Percentiles rank a stretch among this genome's conserved stretches.
phyloP scores from a whole-genome alignment of 2,329 filamentous ascomycete species.

The Hymenoscyphus occultus region DNA sequence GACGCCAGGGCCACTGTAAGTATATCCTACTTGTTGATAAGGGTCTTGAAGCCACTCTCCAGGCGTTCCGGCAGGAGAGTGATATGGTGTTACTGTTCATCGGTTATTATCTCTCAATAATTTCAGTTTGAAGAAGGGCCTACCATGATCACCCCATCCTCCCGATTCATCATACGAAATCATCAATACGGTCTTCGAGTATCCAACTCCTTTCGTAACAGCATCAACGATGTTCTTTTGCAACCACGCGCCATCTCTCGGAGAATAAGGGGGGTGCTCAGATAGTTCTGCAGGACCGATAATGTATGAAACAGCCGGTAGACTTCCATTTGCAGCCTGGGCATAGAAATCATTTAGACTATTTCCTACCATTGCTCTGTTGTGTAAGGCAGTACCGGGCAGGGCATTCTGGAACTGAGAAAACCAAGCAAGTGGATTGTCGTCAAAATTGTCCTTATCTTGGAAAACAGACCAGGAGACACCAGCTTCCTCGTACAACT shows the following conservation, averaged over 20 bases:
- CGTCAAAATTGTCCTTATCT: slow-evolving; percentile 46
- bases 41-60: slow-evolving; percentile 53
- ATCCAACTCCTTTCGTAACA: slow-evolving; percentile 48
- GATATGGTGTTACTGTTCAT: slow-evolving; percentile 45
- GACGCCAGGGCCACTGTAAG: slow-evolving; percentile 45
- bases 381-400: slow-evolving; percentile 37
- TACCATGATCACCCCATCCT: slow-evolving; percentile 50
- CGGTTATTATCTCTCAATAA: not conserved
- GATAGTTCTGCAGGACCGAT: slow-evolving; percentile 49
- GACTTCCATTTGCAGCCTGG: slow-evolving; percentile 47
- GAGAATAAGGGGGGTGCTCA: slow-evolving; percentile 52
- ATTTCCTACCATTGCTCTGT: slow-evolving; percentile 38
- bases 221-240: slow-evolving; percentile 51
- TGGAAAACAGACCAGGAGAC: slow-evolving; percentile 48
- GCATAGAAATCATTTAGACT: slow-evolving; percentile 47
- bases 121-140: not conserved
- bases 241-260: slow-evolving; percentile 53
- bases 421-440: slow-evolving; percentile 47
- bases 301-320: slow-evolving; percentile 51
- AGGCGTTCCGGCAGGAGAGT: slow-evolving; percentile 46
- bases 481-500: slow-evolving; percentile 42
- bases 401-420: slow-evolving; percentile 45
- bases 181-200: slow-evolving; percentile 32
- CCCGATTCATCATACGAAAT: slow-evolving; percentile 43
- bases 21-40: slow-evolving; percentile 40